These are phyloP conservation scores for Hygrophila difformis DNA, from an alignment of 257 asterid genomes.

Conservation along the genomic window DNA sequence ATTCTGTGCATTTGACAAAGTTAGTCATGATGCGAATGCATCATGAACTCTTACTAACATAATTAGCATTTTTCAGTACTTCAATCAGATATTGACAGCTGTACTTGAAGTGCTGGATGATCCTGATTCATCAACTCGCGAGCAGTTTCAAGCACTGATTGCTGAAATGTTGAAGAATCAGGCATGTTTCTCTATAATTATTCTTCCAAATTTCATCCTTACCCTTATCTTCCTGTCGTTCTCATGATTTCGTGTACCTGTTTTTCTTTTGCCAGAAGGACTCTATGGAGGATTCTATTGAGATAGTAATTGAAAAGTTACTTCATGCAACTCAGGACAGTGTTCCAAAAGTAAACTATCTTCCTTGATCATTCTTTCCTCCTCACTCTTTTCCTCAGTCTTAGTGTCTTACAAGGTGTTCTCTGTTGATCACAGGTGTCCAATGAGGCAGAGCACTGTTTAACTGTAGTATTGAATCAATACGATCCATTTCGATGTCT, in stretches of 20 bases:
- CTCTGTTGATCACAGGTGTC: no score
- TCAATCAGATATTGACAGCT: conserved; percentile 88
- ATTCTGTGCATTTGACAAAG: neutral
- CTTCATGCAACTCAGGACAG: conserved; percentile 74
- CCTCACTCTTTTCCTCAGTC: neutral
- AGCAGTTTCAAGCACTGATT: conserved; percentile 65
- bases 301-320: conserved; percentile 82
- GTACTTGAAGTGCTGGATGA: conserved; percentile 91
- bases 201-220: no score
- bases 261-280: conserved; percentile 55
- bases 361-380: conserved; percentile 11
- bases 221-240: no score
- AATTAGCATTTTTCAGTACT: conserved; percentile 55
- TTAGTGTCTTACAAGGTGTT: conserved; percentile 15
- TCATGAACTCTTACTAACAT: conserved; percentile 15
- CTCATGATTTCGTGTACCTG: no score
- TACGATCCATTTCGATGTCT: conserved; percentile 91
- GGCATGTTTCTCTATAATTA: conserved; percentile 32
- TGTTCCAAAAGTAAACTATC: conserved; percentile 54
- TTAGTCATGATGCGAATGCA: neutral
- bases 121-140: conserved; percentile 69
- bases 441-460: conserved; percentile 85
- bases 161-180: conserved; percentile 92
- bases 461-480: conserved; percentile 62
- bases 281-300: conserved; percentile 88